Evolutionary conservation across 2,329 filamentous ascomycete species (phyloP).

Genomic region (Sporothrix brasiliensis): DNA sequence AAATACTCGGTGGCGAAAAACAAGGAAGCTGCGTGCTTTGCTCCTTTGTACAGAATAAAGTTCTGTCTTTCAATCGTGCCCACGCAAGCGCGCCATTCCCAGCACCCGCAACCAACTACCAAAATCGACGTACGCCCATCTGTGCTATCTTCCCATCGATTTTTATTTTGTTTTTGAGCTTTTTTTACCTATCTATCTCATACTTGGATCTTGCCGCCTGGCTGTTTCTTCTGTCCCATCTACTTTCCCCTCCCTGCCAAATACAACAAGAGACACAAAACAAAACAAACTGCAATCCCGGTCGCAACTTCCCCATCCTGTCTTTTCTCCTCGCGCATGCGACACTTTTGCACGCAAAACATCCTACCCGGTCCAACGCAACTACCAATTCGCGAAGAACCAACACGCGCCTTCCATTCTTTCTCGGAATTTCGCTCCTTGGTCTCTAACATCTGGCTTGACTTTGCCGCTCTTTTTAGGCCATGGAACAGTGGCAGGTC

Average conservation of each 20-base stretch:
- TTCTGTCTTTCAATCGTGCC: background rate
- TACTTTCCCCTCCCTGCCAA: too few relatives aligned
- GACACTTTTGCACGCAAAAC: constrained; percentile 6
- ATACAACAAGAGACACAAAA: background rate
- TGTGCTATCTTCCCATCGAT: background rate
- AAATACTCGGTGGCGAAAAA: constrained; percentile 11
- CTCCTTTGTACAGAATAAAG: constrained; percentile 15
- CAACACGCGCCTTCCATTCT: background rate
- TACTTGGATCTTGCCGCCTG: background rate
- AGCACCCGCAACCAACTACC: constrained; percentile 1
- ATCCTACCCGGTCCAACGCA: background rate
- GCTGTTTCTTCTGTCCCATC: background rate
- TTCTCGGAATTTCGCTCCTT: constrained; percentile 9
- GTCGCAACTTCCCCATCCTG: background rate
- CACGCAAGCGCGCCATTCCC: constrained; percentile 29
- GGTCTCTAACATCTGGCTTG: constrained; percentile 19
- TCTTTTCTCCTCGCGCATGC: background rate
- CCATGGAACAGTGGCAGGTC: constrained; percentile 65
- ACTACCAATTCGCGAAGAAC: background rate
- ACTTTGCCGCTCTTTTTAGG: constrained; percentile 42
- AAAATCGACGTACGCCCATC: constrained; percentile 2
- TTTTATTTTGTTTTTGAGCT: constrained; percentile 17
- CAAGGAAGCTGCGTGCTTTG: background rate
- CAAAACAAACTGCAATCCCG: constrained; percentile 8
- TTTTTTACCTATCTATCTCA: background rate